Evolutionary conservation across 2,329 filamentous ascomycete species (phyloP), one percentile per base, ranked within the genome.

Genomic region (Talaromyces amestolkiae): DNA sequence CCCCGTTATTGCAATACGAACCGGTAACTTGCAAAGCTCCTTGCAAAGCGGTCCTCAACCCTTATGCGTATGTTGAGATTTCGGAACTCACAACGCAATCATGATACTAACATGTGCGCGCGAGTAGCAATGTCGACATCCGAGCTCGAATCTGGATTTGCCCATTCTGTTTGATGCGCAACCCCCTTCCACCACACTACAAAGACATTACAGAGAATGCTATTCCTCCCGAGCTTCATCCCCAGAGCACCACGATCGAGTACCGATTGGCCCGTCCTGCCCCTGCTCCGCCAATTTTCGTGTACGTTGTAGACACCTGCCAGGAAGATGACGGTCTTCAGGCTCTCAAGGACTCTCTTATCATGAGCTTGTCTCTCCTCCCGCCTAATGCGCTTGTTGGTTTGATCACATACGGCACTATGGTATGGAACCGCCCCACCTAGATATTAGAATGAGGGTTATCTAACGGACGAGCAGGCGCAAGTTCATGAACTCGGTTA

Each of bases 401-500:
- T 66, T 76, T 89, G 71, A 84, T 89, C 72, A 89, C 87, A 66
- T 89, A 83, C 71, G 95, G 95, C 68, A 98, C 95, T 51, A 98
- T 97, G 92, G 91, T 92, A 84, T 66, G 81, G 47, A 6, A 56
- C 8, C 11, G 10, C n/a, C 33, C n/a, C 27, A 8, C 53, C 31
- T 13, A 17, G 19, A 56, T 15, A 9, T 22, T 37, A 39, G 31
- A 11, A 37, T 24, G 19, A 37, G n/a, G 6, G 56, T 17, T n/a
- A 43, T 31, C 56, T 59, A 43, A 59, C 27, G 15, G 37, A 45
- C 56, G 17, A 45, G 54, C 70, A 93, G 91, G 88, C 92, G 37
- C 93, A 97, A 86, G 92, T 99, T 19, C 95, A 99, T 77, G 95
- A 99, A 80, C 92, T 99, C 71, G 95, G 95, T 64, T 99, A 99